phyloP scores from a whole-genome alignment of 176 grass and related monocot species.

The Hyparrhenia diplandra region DNA sequence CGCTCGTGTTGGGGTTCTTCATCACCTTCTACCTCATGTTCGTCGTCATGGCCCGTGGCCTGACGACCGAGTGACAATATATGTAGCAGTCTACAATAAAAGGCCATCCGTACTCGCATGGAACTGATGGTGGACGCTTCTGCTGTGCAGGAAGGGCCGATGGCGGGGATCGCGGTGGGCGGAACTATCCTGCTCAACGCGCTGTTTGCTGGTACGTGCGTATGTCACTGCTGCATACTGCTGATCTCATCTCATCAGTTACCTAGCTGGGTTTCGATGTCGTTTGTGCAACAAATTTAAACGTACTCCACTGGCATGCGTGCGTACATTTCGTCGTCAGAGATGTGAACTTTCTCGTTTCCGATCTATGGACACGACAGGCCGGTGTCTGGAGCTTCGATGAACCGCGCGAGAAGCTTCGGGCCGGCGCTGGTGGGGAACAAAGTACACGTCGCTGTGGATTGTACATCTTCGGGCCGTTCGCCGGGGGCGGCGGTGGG shows the following conservation, averaged over 20 bases:
- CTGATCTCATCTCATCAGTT: neutral
- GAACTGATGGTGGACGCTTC: neutral
- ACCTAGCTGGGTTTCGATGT: neutral
- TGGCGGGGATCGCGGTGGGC: constrained; percentile 51
- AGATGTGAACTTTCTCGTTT: neutral
- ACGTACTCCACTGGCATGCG: neutral
- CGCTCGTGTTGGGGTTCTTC: constrained; percentile 65
- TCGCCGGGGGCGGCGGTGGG: constrained; percentile 58
- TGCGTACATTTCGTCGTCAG: neutral
- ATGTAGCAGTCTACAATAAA: neutral
- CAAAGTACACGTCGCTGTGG: constrained; percentile 61
- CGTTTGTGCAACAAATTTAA: neutral
- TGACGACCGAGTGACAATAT: constrained; percentile 49
- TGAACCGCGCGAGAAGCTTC: constrained; percentile 75
- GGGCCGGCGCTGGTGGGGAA: constrained; percentile 53
- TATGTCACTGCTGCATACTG: neutral
- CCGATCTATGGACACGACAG: constrained; percentile 5
- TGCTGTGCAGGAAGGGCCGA: constrained; percentile 34
- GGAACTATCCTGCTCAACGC: constrained; percentile 59
- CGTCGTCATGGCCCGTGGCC: constrained; percentile 64
- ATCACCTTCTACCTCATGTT: constrained; percentile 88
- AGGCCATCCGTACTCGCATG: neutral
- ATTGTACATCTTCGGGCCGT: constrained; percentile 85
- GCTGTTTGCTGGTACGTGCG: constrained; percentile 66
- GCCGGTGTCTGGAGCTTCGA: constrained; percentile 73